Base-by-base conservation (phyloP, 768 basidiomycete species). In the Roridomyces roridus region DNA sequence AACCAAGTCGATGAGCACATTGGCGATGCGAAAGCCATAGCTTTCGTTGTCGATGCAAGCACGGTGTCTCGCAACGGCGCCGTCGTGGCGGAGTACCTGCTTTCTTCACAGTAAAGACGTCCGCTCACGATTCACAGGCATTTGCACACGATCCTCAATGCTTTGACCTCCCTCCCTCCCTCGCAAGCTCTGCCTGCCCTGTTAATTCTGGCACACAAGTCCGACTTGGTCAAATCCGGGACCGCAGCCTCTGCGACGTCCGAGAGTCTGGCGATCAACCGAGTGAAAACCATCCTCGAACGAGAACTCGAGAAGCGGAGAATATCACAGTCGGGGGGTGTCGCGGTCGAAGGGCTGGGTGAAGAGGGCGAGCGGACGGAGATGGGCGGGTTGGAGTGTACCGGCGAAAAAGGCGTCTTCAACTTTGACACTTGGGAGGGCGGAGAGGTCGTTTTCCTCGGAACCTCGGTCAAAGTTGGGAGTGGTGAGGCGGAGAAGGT, bases 361-460 rank as follows among this genome's bases (percentile, higher is more conserved):
- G 87, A 77, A 10, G 89, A 91, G 51, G 88, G 83, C 7, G 83
- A 84, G 58, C 71, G 75, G 28, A 75, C 82, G 4, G 89, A 90
- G 46, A 72, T 89, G 72, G 90, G 88, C 31, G 91, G 92, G 0
- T 70, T 94, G 51, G 91, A 93, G 45, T 90, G 88, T 66, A 79
- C 72, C 50, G 82, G 82, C 21, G 71, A 74, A 24, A 81, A 78
- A 14, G 81, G 79, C 0, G 59, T 73, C 18, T 94, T 94, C 77
- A 86, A 77, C 62, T 94, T 94, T 65, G 80, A 79, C 4, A 85
- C 88, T 39, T 94, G 92, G 92, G 92, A 93, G 63, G 92, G 91
- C 3, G 92, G 92, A 8, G 86, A 91, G n/a, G 75, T 92, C 18
- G 67, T 76, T 1, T 89, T 92, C 63, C 57, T 87, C 29, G 88